Base-by-base conservation (phyloP, 2,329 filamentous ascomycete genomes). In the Fusarium keratoplasticum region DNA sequence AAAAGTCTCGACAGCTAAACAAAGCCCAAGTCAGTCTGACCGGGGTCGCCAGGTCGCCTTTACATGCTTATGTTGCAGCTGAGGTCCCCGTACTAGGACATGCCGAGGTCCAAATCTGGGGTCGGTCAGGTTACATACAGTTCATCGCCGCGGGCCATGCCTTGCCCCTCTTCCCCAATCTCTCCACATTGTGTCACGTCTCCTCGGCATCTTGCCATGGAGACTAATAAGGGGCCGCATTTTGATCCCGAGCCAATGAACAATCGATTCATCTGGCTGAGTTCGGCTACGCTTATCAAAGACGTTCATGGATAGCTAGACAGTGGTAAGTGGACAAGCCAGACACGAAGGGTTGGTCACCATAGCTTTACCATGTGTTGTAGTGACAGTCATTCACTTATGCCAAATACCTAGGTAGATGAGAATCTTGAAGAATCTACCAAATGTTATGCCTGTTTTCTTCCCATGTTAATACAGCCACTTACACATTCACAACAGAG, bases 101-200 rank as follows among this genome's bases (percentile, higher is more conserved):
- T 74, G 76, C 76, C 76, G 76, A 78, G 76, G 76, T 78, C 65
- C 76, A 73, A 33, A 64, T 73, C 69, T 69, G 59, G 63, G 64
- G 60, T 52, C 20, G 58, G 58, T 40, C 55, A n/a, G 47, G 27
- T 63, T 59, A 55, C 55, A 22, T 11, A 44, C 44, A 44, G 20
- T 38, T 44, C 54, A 47, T 72, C 40, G 54, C 36, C 25, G 61
- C 69, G 71, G 71, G 61, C 71, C 71, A 65, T 33, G 64, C 71
- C 71, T 65, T 33, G 61, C 72, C 74, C 74, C 70, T 76, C 73
- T 74, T 75, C 74, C 70, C 72, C 65, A 70, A 47, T 31, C 64
- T 67, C 64, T 64, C 75, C 72, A 71, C 67, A 70, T 57, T 60
- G 38, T 40, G 29, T 47, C 31, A 38, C 22, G 22, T 36, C 58